Conservation (phyloP, 345 rosid genomes). For the Brassica incana region DNA sequence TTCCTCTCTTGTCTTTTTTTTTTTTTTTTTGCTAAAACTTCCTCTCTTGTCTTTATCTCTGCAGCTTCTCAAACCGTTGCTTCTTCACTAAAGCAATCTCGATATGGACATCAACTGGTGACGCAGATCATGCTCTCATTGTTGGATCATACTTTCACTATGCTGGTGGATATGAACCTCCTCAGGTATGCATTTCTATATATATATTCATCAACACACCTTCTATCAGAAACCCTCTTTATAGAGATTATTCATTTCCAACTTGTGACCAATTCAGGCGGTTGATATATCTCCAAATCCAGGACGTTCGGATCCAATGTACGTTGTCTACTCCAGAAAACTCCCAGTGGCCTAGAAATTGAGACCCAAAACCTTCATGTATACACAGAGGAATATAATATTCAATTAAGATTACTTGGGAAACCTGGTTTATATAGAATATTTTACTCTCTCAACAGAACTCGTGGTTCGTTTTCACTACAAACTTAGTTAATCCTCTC, state of each 20-base stretch:
- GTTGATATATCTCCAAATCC: constrained; percentile 92
- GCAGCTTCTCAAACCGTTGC: constrained; percentile 88
- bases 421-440: not conserved
- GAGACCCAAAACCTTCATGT: not conserved
- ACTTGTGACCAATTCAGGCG: constrained; percentile 53
- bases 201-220: constrained; percentile 1
- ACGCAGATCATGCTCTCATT: constrained; percentile 77
- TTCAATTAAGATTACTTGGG: not conserved
- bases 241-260: not conserved
- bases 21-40: no score
- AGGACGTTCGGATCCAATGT: constrained; percentile 84
- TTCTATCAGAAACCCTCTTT: not conserved
- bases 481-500: not conserved
- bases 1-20: not conserved
- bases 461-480: not conserved
- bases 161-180: constrained; percentile 87
- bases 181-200: constrained; percentile 52
- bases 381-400: not conserved
- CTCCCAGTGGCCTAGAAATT: constrained; percentile 43
- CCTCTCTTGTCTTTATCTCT: not conserved
- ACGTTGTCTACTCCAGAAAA: constrained; percentile 75
- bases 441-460: not conserved
- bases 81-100: constrained; percentile 93
- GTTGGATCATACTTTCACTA: constrained; percentile 90
- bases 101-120: constrained; percentile 89